Percentiles rank a stretch among this genome's conserved stretches.
Evolutionary conservation across 2,329 filamentous ascomycete genomes (phyloP).

Genomic region (Chaetothyriales sp.): DNA sequence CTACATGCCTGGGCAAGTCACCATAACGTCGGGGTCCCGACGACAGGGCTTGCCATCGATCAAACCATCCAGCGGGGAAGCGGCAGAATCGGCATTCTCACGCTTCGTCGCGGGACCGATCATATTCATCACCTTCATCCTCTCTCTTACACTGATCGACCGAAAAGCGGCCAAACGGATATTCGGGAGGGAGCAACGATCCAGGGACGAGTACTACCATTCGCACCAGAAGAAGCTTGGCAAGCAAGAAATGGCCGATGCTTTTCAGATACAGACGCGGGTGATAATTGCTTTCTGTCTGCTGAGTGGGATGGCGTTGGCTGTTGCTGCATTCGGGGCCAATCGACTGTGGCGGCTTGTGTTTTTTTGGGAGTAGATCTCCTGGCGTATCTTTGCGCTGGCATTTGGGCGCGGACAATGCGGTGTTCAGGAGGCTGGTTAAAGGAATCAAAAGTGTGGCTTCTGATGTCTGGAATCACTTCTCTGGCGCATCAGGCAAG

Average conservation of each 20-base stretch:
- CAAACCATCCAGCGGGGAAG: background rate
- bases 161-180: constrained; percentile 40
- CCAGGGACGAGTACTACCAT: constrained; percentile 37
- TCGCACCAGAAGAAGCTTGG: constrained; percentile 48
- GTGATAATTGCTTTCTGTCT: constrained; percentile 41
- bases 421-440: background rate
- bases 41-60: background rate
- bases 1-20: background rate
- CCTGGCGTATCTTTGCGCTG: background rate
- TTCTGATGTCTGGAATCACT: constrained; percentile 5
- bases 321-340: constrained; percentile 1
- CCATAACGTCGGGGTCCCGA: background rate
- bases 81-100: constrained; percentile 12
- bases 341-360: background rate
- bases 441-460: background rate
- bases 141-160: constrained; percentile 53
- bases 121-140: constrained; percentile 49
- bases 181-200: constrained; percentile 15
- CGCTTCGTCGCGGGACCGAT: constrained; percentile 46
- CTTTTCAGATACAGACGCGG: constrained; percentile 44
- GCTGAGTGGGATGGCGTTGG: constrained; percentile 21
- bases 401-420: background rate
- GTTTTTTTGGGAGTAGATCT: background rate
- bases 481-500: constrained; percentile 35
- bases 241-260: constrained; percentile 49